phyloP scores from a whole-genome alignment of 768 basidiomycete genomes.

The Trametes sanguinea region DNA sequence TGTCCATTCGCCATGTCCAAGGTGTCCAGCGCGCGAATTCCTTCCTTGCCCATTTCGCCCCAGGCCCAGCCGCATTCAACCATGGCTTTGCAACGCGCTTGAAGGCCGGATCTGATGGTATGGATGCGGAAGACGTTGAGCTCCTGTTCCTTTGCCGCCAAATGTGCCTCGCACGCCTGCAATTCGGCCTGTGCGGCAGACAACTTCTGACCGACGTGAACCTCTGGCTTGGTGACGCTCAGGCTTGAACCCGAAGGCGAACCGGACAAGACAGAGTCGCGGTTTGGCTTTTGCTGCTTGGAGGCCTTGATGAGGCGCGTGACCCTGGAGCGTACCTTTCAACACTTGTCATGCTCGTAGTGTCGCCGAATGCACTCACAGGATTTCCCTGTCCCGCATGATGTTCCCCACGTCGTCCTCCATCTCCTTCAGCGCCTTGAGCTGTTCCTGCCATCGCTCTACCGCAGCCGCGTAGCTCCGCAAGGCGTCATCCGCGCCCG shows the following conservation, averaged over 20 bases:
- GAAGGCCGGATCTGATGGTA: slow-evolving; percentile 64
- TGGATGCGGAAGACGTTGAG: slow-evolving; percentile 52
- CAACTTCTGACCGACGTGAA: slow-evolving; percentile 47
- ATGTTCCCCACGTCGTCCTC: slow-evolving; percentile 76
- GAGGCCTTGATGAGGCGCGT: slow-evolving; percentile 80
- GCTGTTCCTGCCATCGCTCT: slow-evolving; percentile 64
- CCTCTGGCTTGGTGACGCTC: slow-evolving; percentile 36
- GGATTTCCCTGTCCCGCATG: slow-evolving; percentile 76
- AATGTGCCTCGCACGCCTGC: slow-evolving; percentile 78
- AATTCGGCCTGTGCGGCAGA: slow-evolving; percentile 71
- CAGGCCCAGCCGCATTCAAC: slow-evolving; percentile 70
- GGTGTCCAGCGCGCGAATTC: slow-evolving; percentile 45
- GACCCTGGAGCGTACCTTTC: slow-evolving; percentile 46
- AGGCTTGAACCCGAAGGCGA: slow-evolving; percentile 47
- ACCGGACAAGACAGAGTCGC: slow-evolving; percentile 37
- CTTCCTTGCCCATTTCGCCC: slow-evolving; percentile 67
- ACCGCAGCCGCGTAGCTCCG: slow-evolving; percentile 58
- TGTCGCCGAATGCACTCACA: slow-evolving; percentile 49
- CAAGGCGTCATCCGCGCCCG: slow-evolving; percentile 69
- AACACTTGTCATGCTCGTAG: not conserved
- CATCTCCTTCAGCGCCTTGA: slow-evolving; percentile 59
- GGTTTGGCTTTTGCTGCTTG: slow-evolving; percentile 51
- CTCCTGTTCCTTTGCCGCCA: slow-evolving; percentile 69
- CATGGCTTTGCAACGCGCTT: slow-evolving; percentile 62
- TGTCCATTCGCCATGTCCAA: slow-evolving; percentile 31